phyloP scores from a whole-genome alignment of 192 early-diverging fungal genomes.

The Thoreauomyces humboldtii region DNA sequence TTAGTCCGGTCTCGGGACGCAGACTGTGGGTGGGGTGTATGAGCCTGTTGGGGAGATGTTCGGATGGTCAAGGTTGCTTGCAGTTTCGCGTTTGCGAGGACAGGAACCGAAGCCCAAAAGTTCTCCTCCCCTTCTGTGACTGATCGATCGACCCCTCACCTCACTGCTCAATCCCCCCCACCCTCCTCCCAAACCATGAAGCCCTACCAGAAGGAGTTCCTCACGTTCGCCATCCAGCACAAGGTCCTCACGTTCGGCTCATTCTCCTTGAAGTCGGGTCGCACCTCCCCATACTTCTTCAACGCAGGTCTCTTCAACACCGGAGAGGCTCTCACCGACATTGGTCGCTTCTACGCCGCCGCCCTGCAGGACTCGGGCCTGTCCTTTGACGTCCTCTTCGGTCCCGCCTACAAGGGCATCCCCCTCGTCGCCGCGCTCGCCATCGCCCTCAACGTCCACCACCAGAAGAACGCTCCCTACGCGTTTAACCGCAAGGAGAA shows the following conservation, averaged over 20 bases:
- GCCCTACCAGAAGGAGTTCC: constrained; percentile 85
- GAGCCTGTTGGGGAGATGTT: too few relatives aligned
- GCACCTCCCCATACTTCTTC: constrained; percentile 97
- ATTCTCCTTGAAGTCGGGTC: constrained; percentile 92
- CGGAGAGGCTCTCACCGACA: constrained; percentile 73
- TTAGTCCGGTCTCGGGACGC: too few relatives aligned
- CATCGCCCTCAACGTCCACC: constrained; percentile 68
- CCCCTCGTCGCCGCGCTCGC: constrained; percentile 83
- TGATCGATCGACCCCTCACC: background rate
- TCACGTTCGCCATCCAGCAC: constrained; percentile 84
- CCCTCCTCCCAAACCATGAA: constrained; percentile 29
- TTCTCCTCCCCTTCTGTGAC: too few relatives aligned
- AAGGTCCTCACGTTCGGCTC: constrained; percentile 85
- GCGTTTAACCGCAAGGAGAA: constrained; percentile 97
- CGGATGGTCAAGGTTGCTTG: too few relatives aligned
- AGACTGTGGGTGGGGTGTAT: too few relatives aligned
- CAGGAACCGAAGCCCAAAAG: background rate
- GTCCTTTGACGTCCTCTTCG: constrained; percentile 86
- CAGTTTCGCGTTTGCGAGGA: background rate
- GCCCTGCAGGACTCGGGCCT: constrained; percentile 71
- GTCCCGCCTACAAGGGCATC: constrained; percentile 99
- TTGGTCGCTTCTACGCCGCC: constrained; percentile 89
- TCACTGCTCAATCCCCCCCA: background rate
- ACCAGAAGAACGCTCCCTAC: constrained; percentile 70
- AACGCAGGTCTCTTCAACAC: constrained; percentile 96